Percentiles rank a stretch among this genome's conserved stretches.
These are phyloP conservation scores for Zygosaccharomyces bailii DNA, from an alignment of 805 yeast species.

Conservation along the genomic window DNA sequence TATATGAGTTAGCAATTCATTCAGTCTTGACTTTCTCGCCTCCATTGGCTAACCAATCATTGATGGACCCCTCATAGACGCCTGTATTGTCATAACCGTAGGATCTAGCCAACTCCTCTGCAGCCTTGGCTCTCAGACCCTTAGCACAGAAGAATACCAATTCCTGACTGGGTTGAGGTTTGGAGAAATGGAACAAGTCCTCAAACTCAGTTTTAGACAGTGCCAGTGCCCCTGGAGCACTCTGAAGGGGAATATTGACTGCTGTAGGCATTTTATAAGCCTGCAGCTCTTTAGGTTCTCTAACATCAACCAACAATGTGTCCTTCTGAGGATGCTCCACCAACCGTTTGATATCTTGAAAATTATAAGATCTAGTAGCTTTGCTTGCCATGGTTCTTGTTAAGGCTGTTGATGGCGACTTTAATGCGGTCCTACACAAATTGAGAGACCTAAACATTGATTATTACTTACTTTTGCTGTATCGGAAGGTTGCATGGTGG, in stretches of 20 bases:
- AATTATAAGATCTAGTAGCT: slow-evolving; percentile 48
- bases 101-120: slow-evolving; percentile 87
- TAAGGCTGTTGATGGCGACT: slow-evolving; percentile 8
- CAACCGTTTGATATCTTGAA: slow-evolving; percentile 48
- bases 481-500: neutral
- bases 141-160: slow-evolving; percentile 88
- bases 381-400: slow-evolving; percentile 19
- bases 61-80: slow-evolving; percentile 81
- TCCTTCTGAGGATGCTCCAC: slow-evolving; percentile 45
- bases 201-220: slow-evolving; percentile 74
- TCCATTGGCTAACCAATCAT: slow-evolving; percentile 63
- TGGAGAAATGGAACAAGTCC: slow-evolving; percentile 73
- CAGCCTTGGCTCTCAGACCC: slow-evolving; percentile 86
- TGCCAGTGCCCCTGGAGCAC: slow-evolving; percentile 89
- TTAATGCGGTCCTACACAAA: neutral
- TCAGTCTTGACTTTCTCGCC: slow-evolving; percentile 22
- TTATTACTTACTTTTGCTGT: neutral
- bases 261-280: slow-evolving; percentile 82
- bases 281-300: slow-evolving; percentile 79
- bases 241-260: slow-evolving; percentile 81
- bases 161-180: slow-evolving; percentile 69
- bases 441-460: slow-evolving; percentile 2
- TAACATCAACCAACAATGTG: slow-evolving; percentile 73
- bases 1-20: slow-evolving; percentile 1
- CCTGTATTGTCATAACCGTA: slow-evolving; percentile 84